Conservation (phyloP, 148 eudicot species). For the Rhododendron henanense region DNA sequence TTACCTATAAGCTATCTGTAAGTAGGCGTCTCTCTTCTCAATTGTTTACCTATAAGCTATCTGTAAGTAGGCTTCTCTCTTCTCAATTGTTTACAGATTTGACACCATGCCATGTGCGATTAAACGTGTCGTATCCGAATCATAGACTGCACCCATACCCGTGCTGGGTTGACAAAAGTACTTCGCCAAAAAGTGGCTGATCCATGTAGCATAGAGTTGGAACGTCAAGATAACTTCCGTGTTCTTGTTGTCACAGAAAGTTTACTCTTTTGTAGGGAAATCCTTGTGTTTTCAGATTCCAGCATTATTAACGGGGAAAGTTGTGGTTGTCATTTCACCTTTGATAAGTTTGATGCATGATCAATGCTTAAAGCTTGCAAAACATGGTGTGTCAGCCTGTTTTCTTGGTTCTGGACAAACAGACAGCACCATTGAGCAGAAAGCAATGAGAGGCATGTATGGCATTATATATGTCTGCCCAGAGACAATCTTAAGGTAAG, state of each 20-base stretch:
- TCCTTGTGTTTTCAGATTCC: conserved; percentile 94
- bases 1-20: not conserved
- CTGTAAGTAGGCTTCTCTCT: not conserved
- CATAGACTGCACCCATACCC: not conserved
- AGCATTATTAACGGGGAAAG: conserved; percentile 82
- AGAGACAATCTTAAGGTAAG: conserved; percentile 80
- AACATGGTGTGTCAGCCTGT: conserved; percentile 92
- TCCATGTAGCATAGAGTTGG: not conserved
- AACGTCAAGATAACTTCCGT: not conserved
- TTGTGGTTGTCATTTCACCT: conserved; percentile 89
- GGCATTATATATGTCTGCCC: conserved; percentile 81
- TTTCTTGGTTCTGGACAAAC: conserved; percentile 96
- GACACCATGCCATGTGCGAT: not conserved
- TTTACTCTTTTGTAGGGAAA: conserved; percentile 56
- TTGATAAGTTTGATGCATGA: conserved; percentile 98
- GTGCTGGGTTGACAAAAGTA: not conserved
- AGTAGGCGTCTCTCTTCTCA: not conserved
- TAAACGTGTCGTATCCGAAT: not conserved
- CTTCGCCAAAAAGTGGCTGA: not conserved
- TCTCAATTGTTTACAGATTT: not conserved
- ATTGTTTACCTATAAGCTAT: not conserved
- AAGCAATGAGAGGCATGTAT: conserved; percentile 86
- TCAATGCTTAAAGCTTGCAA: conserved; percentile 84
- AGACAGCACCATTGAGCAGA: conserved; percentile 66
- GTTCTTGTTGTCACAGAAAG: not conserved